A percentile compares a stretch with the other conserved stretches of the same genome.
Conservation (phyloP, 192 early-diverging fungal species). For the Mortierella antarctica region DNA sequence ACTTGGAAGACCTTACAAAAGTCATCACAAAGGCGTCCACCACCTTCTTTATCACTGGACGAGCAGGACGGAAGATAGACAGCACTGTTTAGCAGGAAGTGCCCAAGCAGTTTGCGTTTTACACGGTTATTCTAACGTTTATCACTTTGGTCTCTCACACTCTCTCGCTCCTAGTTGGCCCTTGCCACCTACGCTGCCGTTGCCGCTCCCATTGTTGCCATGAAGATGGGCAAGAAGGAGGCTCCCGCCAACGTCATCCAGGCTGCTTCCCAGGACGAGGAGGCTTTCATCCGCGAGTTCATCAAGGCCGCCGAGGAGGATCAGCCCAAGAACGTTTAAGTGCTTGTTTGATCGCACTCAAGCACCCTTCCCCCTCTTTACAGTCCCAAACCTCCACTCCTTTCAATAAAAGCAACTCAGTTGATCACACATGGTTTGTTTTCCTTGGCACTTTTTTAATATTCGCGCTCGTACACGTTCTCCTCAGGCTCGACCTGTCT, state of each 20-base stretch:
- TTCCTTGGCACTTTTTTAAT: too few species aligned
- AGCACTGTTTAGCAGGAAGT: neutral
- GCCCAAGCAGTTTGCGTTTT: neutral
- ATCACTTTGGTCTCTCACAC: neutral
- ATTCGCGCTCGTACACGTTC: too few species aligned
- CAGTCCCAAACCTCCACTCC: too few species aligned
- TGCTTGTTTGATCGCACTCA: too few species aligned
- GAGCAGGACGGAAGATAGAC: neutral
- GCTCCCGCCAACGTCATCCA: slow-evolving; percentile 34
- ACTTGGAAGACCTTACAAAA: too few species aligned
- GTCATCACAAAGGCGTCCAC: neutral
- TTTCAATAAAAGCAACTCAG: too few species aligned
- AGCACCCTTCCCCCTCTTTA: too few species aligned
- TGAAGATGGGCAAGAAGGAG: slow-evolving; percentile 43
- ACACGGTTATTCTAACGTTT: neutral
- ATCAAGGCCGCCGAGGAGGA: slow-evolving; percentile 54
- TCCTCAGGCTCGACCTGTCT: too few species aligned
- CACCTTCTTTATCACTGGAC: neutral
- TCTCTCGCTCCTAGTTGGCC: slow-evolving; percentile 31
- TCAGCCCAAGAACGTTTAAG: slow-evolving; percentile 46
- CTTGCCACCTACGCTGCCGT: slow-evolving; percentile 53
- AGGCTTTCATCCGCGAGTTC: slow-evolving; percentile 54
- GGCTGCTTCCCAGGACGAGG: slow-evolving; percentile 53
- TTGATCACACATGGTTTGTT: too few species aligned
- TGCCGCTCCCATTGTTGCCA: slow-evolving; percentile 24